A percentile compares a stretch with the other conserved stretches of the same genome.
Conservation (phyloP, 148 eudicot genomes). For the Euryodendron excelsum region DNA sequence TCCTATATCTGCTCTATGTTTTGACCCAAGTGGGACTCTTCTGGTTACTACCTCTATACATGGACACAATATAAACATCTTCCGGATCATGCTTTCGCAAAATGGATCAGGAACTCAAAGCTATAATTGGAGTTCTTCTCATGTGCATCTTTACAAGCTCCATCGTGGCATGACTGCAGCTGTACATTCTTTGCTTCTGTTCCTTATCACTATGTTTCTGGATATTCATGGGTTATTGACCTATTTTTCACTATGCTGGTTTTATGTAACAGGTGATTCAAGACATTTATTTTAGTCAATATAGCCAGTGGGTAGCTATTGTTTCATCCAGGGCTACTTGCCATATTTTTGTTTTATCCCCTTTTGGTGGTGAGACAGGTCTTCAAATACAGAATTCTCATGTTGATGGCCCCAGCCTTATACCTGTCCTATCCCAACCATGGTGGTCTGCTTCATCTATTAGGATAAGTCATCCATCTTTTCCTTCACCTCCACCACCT, state of each 20-base stretch:
- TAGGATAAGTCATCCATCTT: slow-evolving; percentile 46
- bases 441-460: slow-evolving; percentile 89
- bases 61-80: slow-evolving; percentile 90
- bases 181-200: slow-evolving; percentile 41
- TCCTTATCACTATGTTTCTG: neutral
- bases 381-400: slow-evolving; percentile 56
- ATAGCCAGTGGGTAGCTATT: slow-evolving; percentile 94
- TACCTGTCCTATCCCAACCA: slow-evolving; percentile 58
- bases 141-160: slow-evolving; percentile 91
- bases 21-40: slow-evolving; percentile 98
- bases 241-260: slow-evolving; percentile 1
- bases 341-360: slow-evolving; percentile 82
- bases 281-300: slow-evolving; percentile 92
- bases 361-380: slow-evolving; percentile 86
- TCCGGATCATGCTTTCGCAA: slow-evolving; percentile 77
- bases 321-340: slow-evolving; percentile 91
- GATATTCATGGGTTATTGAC: slow-evolving; percentile 6
- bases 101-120: slow-evolving; percentile 63
- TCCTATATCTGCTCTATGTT: slow-evolving; percentile 89
- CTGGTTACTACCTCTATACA: slow-evolving; percentile 89
- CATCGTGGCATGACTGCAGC: slow-evolving; percentile 94
- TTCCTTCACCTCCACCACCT: slow-evolving; percentile 66
- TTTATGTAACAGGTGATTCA: slow-evolving; percentile 72
- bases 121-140: slow-evolving; percentile 69
- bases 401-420: slow-evolving; percentile 51